Percentiles rank a stretch among this genome's conserved stretches.
These are phyloP conservation scores for Apophysomyces ossiformis DNA, from an alignment of 371 early-diverging fungal genomes.

Conservation along the genomic window DNA sequence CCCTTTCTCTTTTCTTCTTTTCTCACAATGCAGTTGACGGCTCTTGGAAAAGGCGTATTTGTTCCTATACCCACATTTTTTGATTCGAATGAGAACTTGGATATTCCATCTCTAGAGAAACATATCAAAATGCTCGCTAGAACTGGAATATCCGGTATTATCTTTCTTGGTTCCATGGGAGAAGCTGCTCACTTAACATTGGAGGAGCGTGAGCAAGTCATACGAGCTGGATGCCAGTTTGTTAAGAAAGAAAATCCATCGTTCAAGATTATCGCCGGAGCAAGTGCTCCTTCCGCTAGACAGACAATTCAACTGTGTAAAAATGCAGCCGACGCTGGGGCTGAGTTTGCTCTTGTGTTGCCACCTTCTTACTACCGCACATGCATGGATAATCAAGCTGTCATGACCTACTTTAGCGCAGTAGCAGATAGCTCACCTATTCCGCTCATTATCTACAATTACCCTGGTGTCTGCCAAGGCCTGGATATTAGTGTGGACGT, in stretches of 20 bases:
- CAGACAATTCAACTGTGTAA: constrained; percentile 34
- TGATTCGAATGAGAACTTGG: constrained; percentile 49
- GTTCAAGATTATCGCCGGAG: constrained; percentile 43
- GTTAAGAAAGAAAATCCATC: constrained; percentile 36
- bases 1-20: constrained; percentile 12
- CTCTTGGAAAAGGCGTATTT: constrained; percentile 39
- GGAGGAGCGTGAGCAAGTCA: constrained; percentile 36
- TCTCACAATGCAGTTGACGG: constrained; percentile 21
- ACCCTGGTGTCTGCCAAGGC: constrained; percentile 55
- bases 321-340: constrained; percentile 45
- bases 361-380: constrained; percentile 52
- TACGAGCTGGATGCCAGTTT: constrained; percentile 30
- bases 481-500: constrained; percentile 38
- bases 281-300: constrained; percentile 43
- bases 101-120: constrained; percentile 42
- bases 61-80: constrained; percentile 56
- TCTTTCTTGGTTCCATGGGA: constrained; percentile 53
- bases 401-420: constrained; percentile 33
- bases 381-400: constrained; percentile 32
- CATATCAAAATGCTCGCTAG: constrained; percentile 43
- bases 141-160: constrained; percentile 49
- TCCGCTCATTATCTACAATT: constrained; percentile 54
- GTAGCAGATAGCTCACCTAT: constrained; percentile 51
- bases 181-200: constrained; percentile 50
- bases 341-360: constrained; percentile 38